Percentiles rank a stretch among this genome's conserved stretches.
Conservation (phyloP, 2,329 filamentous ascomycete genomes). For the Periglandula ipomoeae region DNA sequence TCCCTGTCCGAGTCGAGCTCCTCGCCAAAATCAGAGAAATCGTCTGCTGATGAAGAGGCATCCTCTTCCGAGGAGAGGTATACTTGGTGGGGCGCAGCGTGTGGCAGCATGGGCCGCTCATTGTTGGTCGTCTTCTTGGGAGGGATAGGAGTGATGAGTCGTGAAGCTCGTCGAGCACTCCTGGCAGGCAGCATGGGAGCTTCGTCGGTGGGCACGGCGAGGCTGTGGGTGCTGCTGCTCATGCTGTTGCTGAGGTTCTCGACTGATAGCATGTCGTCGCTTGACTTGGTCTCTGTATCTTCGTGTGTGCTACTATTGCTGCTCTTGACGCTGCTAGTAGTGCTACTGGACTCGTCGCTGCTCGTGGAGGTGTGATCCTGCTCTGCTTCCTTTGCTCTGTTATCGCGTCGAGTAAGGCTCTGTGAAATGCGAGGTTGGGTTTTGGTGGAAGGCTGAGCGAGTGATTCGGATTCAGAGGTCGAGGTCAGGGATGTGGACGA, state of each 20-base stretch:
- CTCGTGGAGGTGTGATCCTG: conserved; percentile 5
- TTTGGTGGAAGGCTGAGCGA: conserved; percentile 6
- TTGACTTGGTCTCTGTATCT: not conserved
- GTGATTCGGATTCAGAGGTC: conserved; percentile 1
- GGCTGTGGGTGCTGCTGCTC: conserved; percentile 10
- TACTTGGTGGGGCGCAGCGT: conserved; percentile 44
- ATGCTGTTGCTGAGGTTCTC: conserved; percentile 13
- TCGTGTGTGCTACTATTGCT: not conserved
- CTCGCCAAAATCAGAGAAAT: conserved; percentile 42
- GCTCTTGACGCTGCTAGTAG: conserved; percentile 4
- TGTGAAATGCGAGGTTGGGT: not conserved
- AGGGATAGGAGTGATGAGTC: conserved; percentile 24
- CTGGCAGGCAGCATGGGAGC: conserved; percentile 39
- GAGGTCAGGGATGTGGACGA: not conserved
- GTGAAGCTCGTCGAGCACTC: conserved; percentile 40
- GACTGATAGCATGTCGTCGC: conserved; percentile 21
- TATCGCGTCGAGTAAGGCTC: not conserved
- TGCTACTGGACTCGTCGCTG: not conserved
- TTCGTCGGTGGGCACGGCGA: conserved; percentile 13
- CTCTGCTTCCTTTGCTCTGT: not conserved
- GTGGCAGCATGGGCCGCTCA: conserved; percentile 23
- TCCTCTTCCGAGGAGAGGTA: conserved; percentile 61
- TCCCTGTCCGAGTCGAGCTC: conserved; percentile 38
- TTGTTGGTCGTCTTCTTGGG: conserved; percentile 24
- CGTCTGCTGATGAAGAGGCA: conserved; percentile 51